These are phyloP conservation scores for Colletotrichum sojae DNA, from an alignment of 2,329 filamentous ascomycete genomes.

Conservation along the genomic window DNA sequence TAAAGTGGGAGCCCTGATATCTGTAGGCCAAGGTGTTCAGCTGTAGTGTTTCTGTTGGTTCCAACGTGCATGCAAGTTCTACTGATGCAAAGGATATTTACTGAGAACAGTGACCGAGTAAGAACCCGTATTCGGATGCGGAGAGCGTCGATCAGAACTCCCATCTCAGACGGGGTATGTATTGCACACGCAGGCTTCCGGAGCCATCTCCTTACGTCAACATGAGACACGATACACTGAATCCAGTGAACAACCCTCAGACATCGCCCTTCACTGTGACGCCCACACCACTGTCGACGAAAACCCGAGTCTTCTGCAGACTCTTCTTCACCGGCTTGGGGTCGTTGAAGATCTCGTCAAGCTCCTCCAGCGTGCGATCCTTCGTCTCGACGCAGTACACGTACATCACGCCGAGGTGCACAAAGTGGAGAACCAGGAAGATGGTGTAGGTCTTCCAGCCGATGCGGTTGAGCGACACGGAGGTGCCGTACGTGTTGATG, in stretches of 20 bases:
- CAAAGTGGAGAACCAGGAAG: conserved; percentile 59
- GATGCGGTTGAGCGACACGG: conserved; percentile 58
- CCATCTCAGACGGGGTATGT: too few relatives aligned
- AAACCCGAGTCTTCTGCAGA: conserved; percentile 29
- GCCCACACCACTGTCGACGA: conserved; percentile 35
- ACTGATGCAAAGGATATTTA: too few relatives aligned
- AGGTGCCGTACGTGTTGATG: conserved; percentile 57
- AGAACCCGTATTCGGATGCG: too few relatives aligned
- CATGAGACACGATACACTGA: too few relatives aligned
- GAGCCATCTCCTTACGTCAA: too few relatives aligned
- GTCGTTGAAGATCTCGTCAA: conserved; percentile 69
- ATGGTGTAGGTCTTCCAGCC: conserved; percentile 60
- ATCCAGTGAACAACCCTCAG: too few relatives aligned
- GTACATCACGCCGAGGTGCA: conserved; percentile 41
- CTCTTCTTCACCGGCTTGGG: conserved; percentile 44
- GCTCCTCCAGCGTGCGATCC: conserved; percentile 68
- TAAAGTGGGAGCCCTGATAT: background rate
- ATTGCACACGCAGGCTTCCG: too few relatives aligned
- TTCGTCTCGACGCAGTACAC: conserved; percentile 61
- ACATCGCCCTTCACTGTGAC: conserved; percentile 22
- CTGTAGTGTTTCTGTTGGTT: too few relatives aligned
- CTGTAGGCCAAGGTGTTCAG: too few relatives aligned
- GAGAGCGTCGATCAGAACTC: too few relatives aligned
- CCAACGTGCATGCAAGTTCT: too few relatives aligned
- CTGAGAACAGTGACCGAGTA: too few relatives aligned